A percentile compares a stretch with the other conserved stretches of the same genome.
phyloP scores from a whole-genome alignment of 352 stramenopile species.

The Pythium scleroteichum region DNA sequence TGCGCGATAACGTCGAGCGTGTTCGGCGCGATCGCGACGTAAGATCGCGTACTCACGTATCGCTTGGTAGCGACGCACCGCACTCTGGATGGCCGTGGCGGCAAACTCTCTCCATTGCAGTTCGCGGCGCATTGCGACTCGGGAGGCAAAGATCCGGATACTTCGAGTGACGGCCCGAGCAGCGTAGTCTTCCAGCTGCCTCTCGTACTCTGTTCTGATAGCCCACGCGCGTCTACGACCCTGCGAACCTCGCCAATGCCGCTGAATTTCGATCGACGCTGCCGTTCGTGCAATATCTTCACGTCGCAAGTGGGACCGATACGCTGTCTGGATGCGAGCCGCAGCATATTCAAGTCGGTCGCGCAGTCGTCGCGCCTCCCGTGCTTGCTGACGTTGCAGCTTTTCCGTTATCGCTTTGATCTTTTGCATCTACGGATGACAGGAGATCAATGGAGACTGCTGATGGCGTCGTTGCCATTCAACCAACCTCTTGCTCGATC shows the following conservation, averaged over 20 bases:
- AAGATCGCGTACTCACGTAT: slow-evolving; percentile 16
- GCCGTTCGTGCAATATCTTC: slow-evolving; percentile 19
- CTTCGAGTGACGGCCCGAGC: slow-evolving; percentile 44
- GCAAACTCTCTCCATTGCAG: slow-evolving; percentile 34
- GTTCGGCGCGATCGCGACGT: slow-evolving; percentile 13
- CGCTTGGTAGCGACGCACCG: slow-evolving; percentile 36
- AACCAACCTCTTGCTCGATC: slow-evolving; percentile 64
- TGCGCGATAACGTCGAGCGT: slow-evolving; percentile 28
- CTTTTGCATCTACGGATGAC: slow-evolving; percentile 60
- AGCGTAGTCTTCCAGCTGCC: slow-evolving; percentile 24
- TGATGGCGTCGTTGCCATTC: not conserved
- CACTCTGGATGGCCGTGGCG: slow-evolving; percentile 48
- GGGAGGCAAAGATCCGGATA: slow-evolving; percentile 35
- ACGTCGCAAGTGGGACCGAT: slow-evolving; percentile 29
- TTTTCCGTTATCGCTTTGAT: slow-evolving; percentile 68
- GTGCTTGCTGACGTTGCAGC: slow-evolving; percentile 64
- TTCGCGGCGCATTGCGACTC: slow-evolving; percentile 32
- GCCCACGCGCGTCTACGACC: slow-evolving; percentile 23
- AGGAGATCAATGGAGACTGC: not conserved
- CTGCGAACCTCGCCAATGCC: slow-evolving; percentile 38
- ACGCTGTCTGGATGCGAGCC: slow-evolving; percentile 49
- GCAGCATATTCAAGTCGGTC: slow-evolving; percentile 55
- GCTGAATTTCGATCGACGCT: slow-evolving; percentile 49
- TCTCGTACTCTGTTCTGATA: slow-evolving; percentile 26
- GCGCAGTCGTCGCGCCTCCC: slow-evolving; percentile 64